These are phyloP conservation scores for Brassica carinata DNA, from an alignment of 345 rosid genomes.

Conservation along the genomic window DNA sequence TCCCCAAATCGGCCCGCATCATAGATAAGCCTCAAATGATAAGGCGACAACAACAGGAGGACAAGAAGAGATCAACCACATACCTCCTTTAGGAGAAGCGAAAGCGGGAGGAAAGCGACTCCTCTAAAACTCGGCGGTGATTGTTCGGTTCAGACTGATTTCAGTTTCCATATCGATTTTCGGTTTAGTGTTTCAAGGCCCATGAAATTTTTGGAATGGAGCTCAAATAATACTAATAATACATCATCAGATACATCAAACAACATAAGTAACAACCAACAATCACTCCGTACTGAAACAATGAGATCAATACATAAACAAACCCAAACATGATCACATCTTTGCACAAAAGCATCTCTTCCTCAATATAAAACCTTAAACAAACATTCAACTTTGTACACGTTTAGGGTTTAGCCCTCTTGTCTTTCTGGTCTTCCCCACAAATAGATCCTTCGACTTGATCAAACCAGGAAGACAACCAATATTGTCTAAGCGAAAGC, in stretches of 20 bases:
- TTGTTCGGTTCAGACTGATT: no score
- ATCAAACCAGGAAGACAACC: slow-evolving; percentile 79
- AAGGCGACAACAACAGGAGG: no score
- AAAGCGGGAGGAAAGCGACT: no score
- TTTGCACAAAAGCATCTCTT: not conserved
- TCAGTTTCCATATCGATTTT: no score
- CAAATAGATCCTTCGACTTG: slow-evolving; percentile 75
- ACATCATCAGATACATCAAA: not conserved
- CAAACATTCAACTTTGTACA: slow-evolving; percentile 15
- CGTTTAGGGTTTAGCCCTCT: slow-evolving; percentile 49
- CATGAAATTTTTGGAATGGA: not conserved
- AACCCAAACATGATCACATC: slow-evolving; percentile 13
- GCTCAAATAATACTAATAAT: not conserved
- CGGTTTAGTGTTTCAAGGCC: no score
- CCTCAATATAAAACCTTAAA: not conserved
- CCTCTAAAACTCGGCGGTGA: no score
- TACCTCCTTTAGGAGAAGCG: no score
- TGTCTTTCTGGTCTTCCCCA: slow-evolving; percentile 69
- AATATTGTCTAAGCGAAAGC: slow-evolving; percentile 60
- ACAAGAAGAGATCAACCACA: no score
- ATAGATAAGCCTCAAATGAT: no score
- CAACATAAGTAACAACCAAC: not conserved
- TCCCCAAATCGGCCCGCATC: no score
- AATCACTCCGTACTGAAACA: slow-evolving; percentile 20
- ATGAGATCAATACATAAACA: not conserved